Percentiles rank a stretch among this genome's conserved stretches.
Evolutionary conservation across 2,329 filamentous ascomycete species (phyloP).

Genomic region (Talaromyces albobiverticillius): DNA sequence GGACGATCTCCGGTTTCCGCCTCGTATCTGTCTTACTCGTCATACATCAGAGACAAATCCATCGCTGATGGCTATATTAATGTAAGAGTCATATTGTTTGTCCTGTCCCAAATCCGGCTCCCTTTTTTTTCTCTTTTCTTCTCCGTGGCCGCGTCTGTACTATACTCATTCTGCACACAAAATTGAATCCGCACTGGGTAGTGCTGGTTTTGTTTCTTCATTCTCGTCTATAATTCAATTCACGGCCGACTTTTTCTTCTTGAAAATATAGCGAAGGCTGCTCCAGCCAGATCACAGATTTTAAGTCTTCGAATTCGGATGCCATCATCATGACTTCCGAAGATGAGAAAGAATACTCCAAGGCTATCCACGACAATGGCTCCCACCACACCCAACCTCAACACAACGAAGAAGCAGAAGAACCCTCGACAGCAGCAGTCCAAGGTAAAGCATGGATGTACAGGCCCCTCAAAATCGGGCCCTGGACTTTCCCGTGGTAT

Average conservation of each 20-base stretch:
- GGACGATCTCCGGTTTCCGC: background rate
- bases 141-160: too few species aligned
- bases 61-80: background rate
- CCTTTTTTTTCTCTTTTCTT: background rate
- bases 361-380: conserved; percentile 7
- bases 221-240: too few species aligned
- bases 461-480: conserved; percentile 56
- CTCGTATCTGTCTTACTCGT: background rate
- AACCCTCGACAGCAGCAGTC: background rate
- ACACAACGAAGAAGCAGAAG: background rate
- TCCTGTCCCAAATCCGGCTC: background rate
- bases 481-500: conserved; percentile 61
- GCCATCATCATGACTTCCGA: conserved; percentile 9
- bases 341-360: conserved; percentile 10
- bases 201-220: too few species aligned
- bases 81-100: background rate
- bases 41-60: background rate
- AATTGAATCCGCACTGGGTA: too few species aligned
- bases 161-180: too few species aligned
- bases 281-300: too few species aligned
- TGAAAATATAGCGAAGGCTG: too few species aligned
- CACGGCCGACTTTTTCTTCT: too few species aligned
- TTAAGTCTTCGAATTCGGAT: background rate
- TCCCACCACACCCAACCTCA: background rate
- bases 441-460: conserved; percentile 60